A percentile compares a stretch with the other conserved stretches of the same genome.
Conservation (phyloP, 108 stramenopile genomes). For the Fragilariopsis cylindrus region DNA sequence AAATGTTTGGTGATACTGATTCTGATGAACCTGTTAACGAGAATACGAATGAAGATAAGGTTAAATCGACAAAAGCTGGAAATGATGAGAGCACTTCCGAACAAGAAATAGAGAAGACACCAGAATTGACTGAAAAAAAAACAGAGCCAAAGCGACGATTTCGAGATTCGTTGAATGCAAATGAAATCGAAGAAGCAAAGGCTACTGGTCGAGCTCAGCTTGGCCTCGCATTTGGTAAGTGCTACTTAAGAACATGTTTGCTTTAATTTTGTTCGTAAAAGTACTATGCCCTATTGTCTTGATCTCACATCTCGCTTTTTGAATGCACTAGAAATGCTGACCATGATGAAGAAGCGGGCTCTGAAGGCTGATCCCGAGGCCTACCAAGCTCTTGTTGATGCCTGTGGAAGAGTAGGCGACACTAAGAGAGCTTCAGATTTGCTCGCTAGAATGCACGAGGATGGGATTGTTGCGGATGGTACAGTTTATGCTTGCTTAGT, state of each 20-base stretch:
- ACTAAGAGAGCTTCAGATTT: conserved; percentile 79
- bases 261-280: too few species aligned
- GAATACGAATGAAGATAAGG: not conserved
- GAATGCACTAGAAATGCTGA: conserved; percentile 54
- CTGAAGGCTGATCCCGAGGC: conserved; percentile 79
- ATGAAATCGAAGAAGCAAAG: conserved; percentile 81
- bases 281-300: too few species aligned
- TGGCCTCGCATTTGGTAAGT: conserved; percentile 54
- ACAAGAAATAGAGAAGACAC: conserved; percentile 3
- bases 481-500: conserved; percentile 86
- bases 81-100: not conserved
- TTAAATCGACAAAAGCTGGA: not conserved
- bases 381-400: conserved; percentile 81
- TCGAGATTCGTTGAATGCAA: conserved; percentile 67
- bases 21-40: not conserved
- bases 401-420: conserved; percentile 84
- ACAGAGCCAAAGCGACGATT: conserved; percentile 54
- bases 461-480: conserved; percentile 86
- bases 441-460: conserved; percentile 79
- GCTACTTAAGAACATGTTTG: too few species aligned
- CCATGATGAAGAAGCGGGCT: conserved; percentile 83
- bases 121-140: not conserved
- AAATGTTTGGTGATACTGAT: conserved; percentile 29
- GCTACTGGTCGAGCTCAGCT: conserved; percentile 75
- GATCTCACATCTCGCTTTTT: too few species aligned